Percentiles rank a stretch among this genome's conserved stretches.
These are phyloP conservation scores for Helicostylum pulchrum DNA, from an alignment of 192 early-diverging fungal genomes.

Conservation along the genomic window DNA sequence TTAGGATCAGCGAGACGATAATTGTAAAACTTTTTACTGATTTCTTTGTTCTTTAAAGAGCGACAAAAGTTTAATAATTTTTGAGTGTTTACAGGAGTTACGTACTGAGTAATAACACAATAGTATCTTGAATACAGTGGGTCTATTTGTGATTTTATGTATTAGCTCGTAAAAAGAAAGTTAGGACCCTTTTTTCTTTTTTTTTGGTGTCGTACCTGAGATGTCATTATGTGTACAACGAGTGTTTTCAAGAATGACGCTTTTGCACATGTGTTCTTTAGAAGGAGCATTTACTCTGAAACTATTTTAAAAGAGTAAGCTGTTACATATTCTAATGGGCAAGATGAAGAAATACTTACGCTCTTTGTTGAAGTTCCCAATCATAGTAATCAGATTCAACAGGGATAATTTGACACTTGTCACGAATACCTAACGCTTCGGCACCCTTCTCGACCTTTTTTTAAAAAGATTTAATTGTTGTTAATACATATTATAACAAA, in stretches of 20 bases:
- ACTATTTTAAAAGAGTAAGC: conserved; percentile 12
- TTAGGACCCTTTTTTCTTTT: conserved; percentile 2
- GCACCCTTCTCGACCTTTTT: conserved; percentile 9
- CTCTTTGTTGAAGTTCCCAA: conserved; percentile 72
- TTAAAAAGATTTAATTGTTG: conserved; percentile 1
- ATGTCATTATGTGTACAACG: conserved; percentile 54
- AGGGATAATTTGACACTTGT: conserved; percentile 56
- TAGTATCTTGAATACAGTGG: conserved; percentile 58
- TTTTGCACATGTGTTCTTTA: conserved; percentile 82
- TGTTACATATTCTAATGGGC: not conserved
- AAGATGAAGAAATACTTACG: conserved; percentile 38
- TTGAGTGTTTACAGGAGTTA: conserved; percentile 55
- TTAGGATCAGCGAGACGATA: conserved; percentile 68
- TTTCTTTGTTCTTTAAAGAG: conserved; percentile 39
- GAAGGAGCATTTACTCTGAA: conserved; percentile 65
- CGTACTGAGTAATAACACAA: conserved; percentile 67
- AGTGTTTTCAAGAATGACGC: conserved; percentile 88
- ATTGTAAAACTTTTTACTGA: conserved; percentile 77
- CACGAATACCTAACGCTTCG: not conserved
- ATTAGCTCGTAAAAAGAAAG: not conserved
- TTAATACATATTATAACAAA: not conserved
- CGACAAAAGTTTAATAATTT: conserved; percentile 66
- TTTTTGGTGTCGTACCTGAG: conserved; percentile 26
- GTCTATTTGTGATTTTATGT: conserved; percentile 28
- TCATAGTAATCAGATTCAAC: conserved; percentile 77